Base-by-base conservation (phyloP, 2,329 filamentous ascomycete species). In the Zasmidium angulare region DNA sequence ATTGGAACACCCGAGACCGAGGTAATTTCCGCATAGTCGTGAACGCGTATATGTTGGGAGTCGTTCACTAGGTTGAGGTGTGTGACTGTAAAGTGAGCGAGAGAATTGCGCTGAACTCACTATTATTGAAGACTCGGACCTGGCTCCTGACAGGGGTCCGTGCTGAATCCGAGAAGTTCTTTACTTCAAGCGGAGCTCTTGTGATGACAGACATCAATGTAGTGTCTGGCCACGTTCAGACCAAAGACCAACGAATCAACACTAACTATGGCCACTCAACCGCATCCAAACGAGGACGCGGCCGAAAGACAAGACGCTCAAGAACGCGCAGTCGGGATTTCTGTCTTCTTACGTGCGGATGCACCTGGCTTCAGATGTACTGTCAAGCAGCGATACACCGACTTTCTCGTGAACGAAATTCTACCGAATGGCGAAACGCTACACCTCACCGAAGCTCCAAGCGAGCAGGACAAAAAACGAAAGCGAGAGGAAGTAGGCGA, bases 361-460 rank as follows among this genome's bases (percentile, higher is more conserved):
- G 79, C 82, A 29, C 74, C 79, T 56, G 84, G 86, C 1, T 90
- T 90, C 65, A 74, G 77, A 14, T 88, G 87, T 19, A 78, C 87
- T 14, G 69, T 90, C 69, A 91, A 91, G 79, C 86, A 89, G 71
- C 82, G 91, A 66, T 97, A 93, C 75, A 93, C 92, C 2, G 93
- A 97, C 74, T 97, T 97, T 69, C 81, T 95, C 67, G 93, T 97
- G 68, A 93, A 96, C 71, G 93, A 97, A 75, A 93, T 97, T 63
- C 79, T 84, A 20, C 86, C 87, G 26, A 84, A 89, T 69, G 92
- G 92, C 17, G 77, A 86, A 55, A 90, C 96, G 14, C 74, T 95
- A 54, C 91, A 93, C 74, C 79, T 97, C 51, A 80, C 75, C 58
- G 82, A 80, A 55, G 74, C 82, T 23, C 24, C 63, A 48, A 52